phyloP scores from a whole-genome alignment of 129 eudicot genomes.

The Solidago caesia region DNA sequence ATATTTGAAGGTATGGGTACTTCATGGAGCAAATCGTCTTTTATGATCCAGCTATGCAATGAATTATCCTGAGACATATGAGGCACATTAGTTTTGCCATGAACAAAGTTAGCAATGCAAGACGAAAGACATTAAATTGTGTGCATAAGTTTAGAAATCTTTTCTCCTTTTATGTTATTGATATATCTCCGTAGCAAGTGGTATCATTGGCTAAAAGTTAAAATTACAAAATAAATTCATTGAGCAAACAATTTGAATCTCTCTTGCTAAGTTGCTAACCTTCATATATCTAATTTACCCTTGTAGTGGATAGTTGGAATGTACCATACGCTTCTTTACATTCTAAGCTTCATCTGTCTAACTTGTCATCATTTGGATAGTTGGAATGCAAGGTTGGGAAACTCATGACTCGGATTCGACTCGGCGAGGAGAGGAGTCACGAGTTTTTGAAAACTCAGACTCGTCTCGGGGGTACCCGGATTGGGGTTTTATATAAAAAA shows the following conservation, averaged over 20 bases:
- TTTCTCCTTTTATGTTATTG: slow-evolving; percentile 20
- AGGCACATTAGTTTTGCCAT: slow-evolving; percentile 9
- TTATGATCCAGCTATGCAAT: slow-evolving; percentile 65
- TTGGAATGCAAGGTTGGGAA: not conserved
- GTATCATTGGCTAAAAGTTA: not conserved
- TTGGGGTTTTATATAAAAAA: no score
- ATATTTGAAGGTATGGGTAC: slow-evolving; percentile 68
- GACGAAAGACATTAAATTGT: not conserved
- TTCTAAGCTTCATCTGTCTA: not conserved
- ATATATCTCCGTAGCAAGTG: slow-evolving; percentile 5
- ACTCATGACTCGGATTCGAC: no score
- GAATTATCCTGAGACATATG: slow-evolving; percentile 59
- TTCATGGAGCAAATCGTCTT: slow-evolving; percentile 46
- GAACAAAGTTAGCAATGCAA: not conserved
- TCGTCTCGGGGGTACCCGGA: no score
- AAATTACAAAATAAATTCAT: not conserved
- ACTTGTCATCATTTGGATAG: slow-evolving; percentile 6
- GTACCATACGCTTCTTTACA: no score
- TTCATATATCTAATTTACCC: no score
- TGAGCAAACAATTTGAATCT: not conserved
- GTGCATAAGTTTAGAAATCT: not conserved
- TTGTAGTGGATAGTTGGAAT: no score
- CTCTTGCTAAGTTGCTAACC: not conserved
- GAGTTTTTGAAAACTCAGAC: no score
- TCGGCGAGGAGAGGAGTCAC: no score